Evolutionary conservation across 495 filamentous ascomycete genomes (phyloP).

Genomic region (Penicillium verhagenii): DNA sequence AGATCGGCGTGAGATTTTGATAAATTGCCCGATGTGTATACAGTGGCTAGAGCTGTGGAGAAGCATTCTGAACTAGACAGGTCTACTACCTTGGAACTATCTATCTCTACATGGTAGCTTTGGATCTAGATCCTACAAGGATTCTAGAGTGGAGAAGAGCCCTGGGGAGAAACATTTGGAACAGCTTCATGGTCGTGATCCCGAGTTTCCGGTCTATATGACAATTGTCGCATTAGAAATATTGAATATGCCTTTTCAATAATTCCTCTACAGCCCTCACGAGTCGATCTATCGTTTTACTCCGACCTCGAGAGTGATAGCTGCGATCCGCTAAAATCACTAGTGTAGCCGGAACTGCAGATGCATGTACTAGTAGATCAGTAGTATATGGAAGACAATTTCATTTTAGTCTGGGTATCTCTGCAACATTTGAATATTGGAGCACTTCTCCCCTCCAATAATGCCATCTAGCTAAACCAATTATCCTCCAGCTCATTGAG

Average conservation of each 20-base stretch:
- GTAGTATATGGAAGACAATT: constrained; percentile 15
- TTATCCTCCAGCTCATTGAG: constrained; percentile 46
- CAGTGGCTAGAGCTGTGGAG: neutral
- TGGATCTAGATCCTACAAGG: too few species aligned
- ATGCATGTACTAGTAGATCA: constrained; percentile 21
- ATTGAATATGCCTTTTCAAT: neutral
- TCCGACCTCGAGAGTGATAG: too few species aligned
- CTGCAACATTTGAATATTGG: too few species aligned
- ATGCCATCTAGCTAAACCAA: constrained; percentile 36
- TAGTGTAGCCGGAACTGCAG: constrained; percentile 3
- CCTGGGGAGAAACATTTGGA: neutral
- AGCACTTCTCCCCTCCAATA: too few species aligned
- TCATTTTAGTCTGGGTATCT: too few species aligned
- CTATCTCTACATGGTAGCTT: too few species aligned
- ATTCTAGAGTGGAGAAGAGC: neutral
- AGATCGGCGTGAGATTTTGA: neutral
- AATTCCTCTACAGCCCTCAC: neutral
- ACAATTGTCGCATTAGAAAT: neutral
- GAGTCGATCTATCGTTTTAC: neutral
- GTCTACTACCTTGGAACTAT: too few species aligned
- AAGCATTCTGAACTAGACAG: too few species aligned
- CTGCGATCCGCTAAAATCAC: neutral
- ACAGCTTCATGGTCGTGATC: neutral
- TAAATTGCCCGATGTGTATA: neutral
- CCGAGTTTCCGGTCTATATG: neutral